Base-by-base conservation (phyloP, 2,329 filamentous ascomycete genomes). In the Drechslerella stenobrocha region DNA sequence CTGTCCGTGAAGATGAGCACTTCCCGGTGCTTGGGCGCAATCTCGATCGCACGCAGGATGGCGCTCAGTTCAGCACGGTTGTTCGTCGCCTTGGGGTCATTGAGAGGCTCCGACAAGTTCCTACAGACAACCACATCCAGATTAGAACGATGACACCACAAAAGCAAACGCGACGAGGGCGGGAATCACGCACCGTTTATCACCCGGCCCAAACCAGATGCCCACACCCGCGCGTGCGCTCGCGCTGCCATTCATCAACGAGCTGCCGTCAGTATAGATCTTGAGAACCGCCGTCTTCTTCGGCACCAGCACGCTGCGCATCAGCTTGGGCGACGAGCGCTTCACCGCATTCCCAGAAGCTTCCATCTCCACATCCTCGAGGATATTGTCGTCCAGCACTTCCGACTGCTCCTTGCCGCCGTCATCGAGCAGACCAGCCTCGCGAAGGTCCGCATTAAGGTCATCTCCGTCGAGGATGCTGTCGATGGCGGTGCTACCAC, bases 11-110 rank as follows among this genome's bases (percentile, higher is more conserved):
- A 82, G 71, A 98, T 95, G 59, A 85, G 82, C 9, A 95, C 82
- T 65, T 84, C 80, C 60, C 87, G 82, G 61, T 86, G 80, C 13
- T 82, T 77, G 0, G 88, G 86, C 1, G 86, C 84, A 45, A 87
- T 83, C 73, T 96, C 85, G 20, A 97, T 80, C 0, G 91, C 91
- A 60, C 91, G 87, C 26, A 89, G 80, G 70, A 97, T 87, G 5
- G 90, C 93, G 22, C 88, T 91, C 63, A 98, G 80, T 78, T 98
- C 93, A n/a, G 92, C 93, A 2, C 93, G 88, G 76, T 97, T 90
- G 75, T 98, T 98, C 0, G 93, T 97, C 77, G 97, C 93, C 7
- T 81, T 80, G 13, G 81, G 79, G 51, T 90, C 90, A 52, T 81
- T 77, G 1, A 96, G 82, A 2, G 85, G 84, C 76, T 95, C 90